These are phyloP conservation scores for Kalanchoe fedtschenkoi DNA, from an alignment of 164 flowering plant genomes.

Conservation along the genomic window DNA sequence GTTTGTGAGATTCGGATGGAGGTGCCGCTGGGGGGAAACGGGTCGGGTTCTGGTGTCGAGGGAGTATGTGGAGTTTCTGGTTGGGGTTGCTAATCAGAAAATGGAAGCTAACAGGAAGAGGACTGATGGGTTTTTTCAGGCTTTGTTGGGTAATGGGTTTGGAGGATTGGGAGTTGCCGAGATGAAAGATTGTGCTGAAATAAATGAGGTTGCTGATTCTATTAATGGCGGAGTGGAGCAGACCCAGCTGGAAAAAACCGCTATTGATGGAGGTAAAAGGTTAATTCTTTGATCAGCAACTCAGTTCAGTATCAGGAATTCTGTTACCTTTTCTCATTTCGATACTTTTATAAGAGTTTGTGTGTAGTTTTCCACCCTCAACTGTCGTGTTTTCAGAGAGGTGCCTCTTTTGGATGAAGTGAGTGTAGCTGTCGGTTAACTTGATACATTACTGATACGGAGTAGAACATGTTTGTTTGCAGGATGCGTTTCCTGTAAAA, in stretches of 20 bases:
- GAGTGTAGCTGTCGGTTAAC: background rate
- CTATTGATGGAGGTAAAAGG: slow-evolving; percentile 6
- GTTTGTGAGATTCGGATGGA: slow-evolving; percentile 78
- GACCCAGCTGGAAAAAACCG: too few relatives aligned
- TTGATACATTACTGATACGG: background rate
- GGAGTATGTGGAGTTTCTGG: slow-evolving; percentile 59
- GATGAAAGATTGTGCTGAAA: background rate
- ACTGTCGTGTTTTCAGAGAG: background rate
- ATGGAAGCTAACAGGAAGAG: slow-evolving; percentile 64
- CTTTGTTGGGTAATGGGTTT: slow-evolving; percentile 25
- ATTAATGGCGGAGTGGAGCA: too few relatives aligned
- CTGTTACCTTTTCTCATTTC: background rate
- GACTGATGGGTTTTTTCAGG: slow-evolving; percentile 45
- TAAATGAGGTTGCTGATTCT: background rate
- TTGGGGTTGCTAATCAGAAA: slow-evolving; percentile 67
- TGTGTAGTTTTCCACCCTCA: background rate
- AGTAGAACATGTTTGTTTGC: background rate
- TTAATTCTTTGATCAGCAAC: background rate
- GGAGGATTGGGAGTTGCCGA: slow-evolving; percentile 6
- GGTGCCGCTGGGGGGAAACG: slow-evolving; percentile 61
- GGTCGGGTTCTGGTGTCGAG: slow-evolving; percentile 38
- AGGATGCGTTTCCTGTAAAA: too few relatives aligned
- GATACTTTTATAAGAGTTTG: background rate
- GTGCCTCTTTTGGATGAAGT: background rate
- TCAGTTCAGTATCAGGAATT: background rate